Base-by-base conservation (phyloP, 169 alveolate genomes). In the Babesia ovata region DNA sequence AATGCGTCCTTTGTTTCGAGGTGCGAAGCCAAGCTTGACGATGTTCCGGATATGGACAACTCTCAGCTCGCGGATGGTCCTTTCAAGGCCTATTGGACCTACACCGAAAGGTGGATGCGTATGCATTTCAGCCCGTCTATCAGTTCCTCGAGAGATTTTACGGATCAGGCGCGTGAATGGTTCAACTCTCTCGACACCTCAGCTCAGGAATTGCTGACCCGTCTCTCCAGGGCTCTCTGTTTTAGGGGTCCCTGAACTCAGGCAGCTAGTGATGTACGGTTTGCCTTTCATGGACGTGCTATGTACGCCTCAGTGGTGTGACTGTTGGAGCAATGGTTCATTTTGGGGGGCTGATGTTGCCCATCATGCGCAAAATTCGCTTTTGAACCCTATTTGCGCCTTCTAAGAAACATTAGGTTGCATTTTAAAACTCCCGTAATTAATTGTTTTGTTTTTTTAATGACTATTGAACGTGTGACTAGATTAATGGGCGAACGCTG, bases 71-170 rank as follows among this genome's bases (percentile, higher is more conserved):
- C 48, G 16, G 86, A 83, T n/a, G 78, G 63, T 21, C 59, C 81
- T 21, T 83, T 83, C 70, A 74, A 66, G 62, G 63, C 75, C 36
- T 83, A 83, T 70, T 83, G 90, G 90, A 61, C 76, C 21, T 83
- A 73, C 53, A 83, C 90, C 7, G 74, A 83, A 49, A 75, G 54
- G 54, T 83, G 90, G 90, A 57, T 83, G 48, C 44, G 63, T 9
- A 74, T 58, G 42, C 69, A 50, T 52, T 69, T 69, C 28, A 76
- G 74, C 12, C 90, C 86, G 4, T 65, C 85, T 24, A 16, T 67
- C 0, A 21, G 57, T 14, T 22, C 28, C 26, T 2, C 81, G 16
- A 36, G 49, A 56, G 60, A 74, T 17, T 45, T 83, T 61, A 17
- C 61, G 16, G 73, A 65, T 24, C 83, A 69, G 29, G 29, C 86